Base-by-base conservation (phyloP, 1,284 basidiomycete species). In the Phlebopus sp. region DNA sequence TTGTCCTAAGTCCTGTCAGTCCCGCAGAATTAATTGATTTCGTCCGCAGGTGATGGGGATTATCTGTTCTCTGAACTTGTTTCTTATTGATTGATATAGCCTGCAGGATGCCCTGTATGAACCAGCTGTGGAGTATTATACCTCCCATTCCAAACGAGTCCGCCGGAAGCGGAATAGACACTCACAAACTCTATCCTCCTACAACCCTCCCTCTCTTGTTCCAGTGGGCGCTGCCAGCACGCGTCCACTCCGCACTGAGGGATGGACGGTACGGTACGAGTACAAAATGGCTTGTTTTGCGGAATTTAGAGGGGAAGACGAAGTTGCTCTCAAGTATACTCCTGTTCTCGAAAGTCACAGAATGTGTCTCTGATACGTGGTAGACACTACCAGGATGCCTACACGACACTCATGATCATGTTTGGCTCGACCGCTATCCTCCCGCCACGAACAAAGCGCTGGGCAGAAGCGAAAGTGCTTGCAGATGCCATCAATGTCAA, bases 241-340 rank as follows among this genome's bases (percentile, higher is more conserved):
- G 2, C 75, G 85, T 19, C 82, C 86, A 1, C 69, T 98, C 5
- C 74, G 86, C 14, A 78, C 87, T 0, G 88, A 93, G 66, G 95
- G 96, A 0, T 98, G 96, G 94, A 89, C 85, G 0, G 91, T 96
- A n/a, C 76, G 96, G 17, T 95, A 96, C 61, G 93, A 97, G 65
- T 98, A 92, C 74, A 99, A 98, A 71, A 88, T 96, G 74, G 96
- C 88, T 0, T 90, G 90, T 55, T 97, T 98, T 67, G 92, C 95
- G 1, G 96, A 99, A 68, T 89, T 97, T 58, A 73, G 92, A 46
- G 85, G 90, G 15, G 95, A 98, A 63, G 81, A 90, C 52, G 92
- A 96, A 58, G 84, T 92, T 5, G 91, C 92, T 2, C 73, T 92
- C 52, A 92, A 91, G 85, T 90, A 54, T 47, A 77, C 66, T 49